phyloP scores from a whole-genome alignment of 768 basidiomycete species.

The Suillus subalutaceus region DNA sequence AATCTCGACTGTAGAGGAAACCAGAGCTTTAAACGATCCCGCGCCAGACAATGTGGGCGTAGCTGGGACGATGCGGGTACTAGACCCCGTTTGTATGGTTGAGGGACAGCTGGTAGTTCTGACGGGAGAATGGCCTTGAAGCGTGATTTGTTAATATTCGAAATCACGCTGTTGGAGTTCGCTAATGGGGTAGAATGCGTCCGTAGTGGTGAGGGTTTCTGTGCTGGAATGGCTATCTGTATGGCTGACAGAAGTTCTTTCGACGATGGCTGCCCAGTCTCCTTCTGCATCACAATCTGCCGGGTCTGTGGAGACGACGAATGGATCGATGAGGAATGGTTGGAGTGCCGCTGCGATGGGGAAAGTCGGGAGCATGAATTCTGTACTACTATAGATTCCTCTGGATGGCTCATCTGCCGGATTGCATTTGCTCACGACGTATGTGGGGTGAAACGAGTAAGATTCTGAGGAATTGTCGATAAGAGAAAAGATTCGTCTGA shows the following conservation, averaged over 20 bases:
- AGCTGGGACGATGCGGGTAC: too few relatives aligned
- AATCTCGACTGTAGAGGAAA: not conserved
- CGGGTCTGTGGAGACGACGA: not conserved
- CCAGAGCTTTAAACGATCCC: slow-evolving; percentile 32
- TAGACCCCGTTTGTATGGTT: too few relatives aligned
- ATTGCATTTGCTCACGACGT: slow-evolving; percentile 40
- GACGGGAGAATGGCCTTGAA: too few relatives aligned
- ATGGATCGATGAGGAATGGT: slow-evolving; percentile 6
- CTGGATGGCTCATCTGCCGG: slow-evolving; percentile 43
- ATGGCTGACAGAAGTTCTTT: too few relatives aligned
- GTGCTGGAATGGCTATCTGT: too few relatives aligned
- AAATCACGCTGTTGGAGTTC: too few relatives aligned
- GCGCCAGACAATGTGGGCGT: slow-evolving; percentile 25
- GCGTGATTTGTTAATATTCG: too few relatives aligned
- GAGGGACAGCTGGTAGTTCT: too few relatives aligned
- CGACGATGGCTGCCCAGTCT: too few relatives aligned
- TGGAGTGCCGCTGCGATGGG: slow-evolving; percentile 29
- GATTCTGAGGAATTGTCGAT: not conserved
- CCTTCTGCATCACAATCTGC: too few relatives aligned
- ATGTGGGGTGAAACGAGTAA: slow-evolving; percentile 14
- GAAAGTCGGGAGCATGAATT: slow-evolving; percentile 34
- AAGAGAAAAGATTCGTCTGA: not conserved
- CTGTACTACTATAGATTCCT: slow-evolving; percentile 27
- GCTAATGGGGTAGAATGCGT: too few relatives aligned
- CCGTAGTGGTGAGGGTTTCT: too few relatives aligned